Evolutionary conservation across 805 yeast species (phyloP).

Genomic region (Candida koratica): DNA sequence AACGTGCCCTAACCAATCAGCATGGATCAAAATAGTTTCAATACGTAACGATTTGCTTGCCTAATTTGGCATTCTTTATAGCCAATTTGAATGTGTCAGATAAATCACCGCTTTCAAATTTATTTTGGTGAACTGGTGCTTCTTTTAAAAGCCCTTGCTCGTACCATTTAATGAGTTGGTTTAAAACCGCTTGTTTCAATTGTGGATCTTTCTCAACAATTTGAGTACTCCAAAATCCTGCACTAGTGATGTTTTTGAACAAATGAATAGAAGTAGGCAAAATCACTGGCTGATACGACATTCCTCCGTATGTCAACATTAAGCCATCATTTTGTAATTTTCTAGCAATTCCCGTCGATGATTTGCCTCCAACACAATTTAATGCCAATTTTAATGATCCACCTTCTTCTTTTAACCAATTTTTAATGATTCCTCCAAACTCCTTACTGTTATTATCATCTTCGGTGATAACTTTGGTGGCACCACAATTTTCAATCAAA

Average conservation of each 20-base stretch:
- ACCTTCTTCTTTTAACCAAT: constrained; percentile 46
- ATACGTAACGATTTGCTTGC: constrained; percentile 29
- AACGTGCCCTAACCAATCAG: not conserved
- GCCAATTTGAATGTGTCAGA: constrained; percentile 28
- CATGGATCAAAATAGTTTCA: no score
- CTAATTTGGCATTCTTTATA: constrained; percentile 30
- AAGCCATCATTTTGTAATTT: constrained; percentile 72
- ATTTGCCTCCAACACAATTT: constrained; percentile 92
- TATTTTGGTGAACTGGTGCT: constrained; percentile 33
- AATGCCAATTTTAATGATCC: constrained; percentile 70
- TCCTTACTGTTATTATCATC: constrained; percentile 70
- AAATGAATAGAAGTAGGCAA: constrained; percentile 86
- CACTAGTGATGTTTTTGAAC: constrained; percentile 79
- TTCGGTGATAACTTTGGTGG: constrained; percentile 87
- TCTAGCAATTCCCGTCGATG: constrained; percentile 76
- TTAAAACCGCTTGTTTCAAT: constrained; percentile 35
- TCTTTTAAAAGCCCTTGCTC: constrained; percentile 36
- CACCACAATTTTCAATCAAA: constrained; percentile 61
- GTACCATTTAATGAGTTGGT: constrained; percentile 39
- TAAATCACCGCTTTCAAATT: constrained; percentile 23
- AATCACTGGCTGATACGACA: constrained; percentile 94
- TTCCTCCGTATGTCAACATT: constrained; percentile 92
- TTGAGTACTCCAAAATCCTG: constrained; percentile 91
- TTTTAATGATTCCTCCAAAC: constrained; percentile 57
- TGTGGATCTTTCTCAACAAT: constrained; percentile 32